Conservation (phyloP, 768 basidiomycete genomes). For the Boletus patriciae region DNA sequence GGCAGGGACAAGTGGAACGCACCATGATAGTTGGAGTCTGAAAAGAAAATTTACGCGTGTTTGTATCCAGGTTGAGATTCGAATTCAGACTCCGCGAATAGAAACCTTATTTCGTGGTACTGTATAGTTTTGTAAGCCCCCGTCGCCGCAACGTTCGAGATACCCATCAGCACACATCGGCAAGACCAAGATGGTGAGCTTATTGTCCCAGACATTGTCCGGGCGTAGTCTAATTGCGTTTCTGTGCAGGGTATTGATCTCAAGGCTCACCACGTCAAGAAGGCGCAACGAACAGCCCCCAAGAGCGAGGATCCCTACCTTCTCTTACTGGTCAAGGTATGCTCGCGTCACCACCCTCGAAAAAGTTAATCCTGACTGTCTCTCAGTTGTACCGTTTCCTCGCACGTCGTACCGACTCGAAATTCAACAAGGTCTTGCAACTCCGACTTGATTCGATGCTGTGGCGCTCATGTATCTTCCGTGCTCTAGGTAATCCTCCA, state of each 20-base stretch:
- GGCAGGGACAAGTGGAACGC: conserved; percentile 20
- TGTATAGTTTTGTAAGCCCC: conserved; percentile 74
- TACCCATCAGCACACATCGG: conserved; percentile 51
- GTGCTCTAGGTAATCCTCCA: conserved; percentile 78
- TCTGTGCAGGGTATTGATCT: conserved; percentile 87
- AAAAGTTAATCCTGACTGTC: conserved; percentile 8
- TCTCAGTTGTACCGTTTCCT: conserved; percentile 96
- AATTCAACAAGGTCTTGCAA: conserved; percentile 84
- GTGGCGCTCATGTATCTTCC: conserved; percentile 20
- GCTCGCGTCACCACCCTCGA: conserved; percentile 17
- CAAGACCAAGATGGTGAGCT: conserved; percentile 83
- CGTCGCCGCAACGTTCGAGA: conserved; percentile 35
- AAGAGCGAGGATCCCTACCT: conserved; percentile 99
- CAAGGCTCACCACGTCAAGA: conserved; percentile 97
- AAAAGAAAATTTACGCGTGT: conserved; percentile 42
- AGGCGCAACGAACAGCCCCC: conserved; percentile 90
- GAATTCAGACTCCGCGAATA: conserved; percentile 29
- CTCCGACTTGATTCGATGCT: background rate
- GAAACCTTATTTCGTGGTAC: conserved; percentile 42
- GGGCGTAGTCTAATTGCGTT: conserved; percentile 15
- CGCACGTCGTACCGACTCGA: conserved; percentile 92
- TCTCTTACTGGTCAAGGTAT: conserved; percentile 94
- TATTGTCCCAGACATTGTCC: conserved; percentile 39
- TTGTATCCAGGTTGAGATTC: conserved; percentile 40
- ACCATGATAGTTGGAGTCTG: conserved; percentile 71